Percentiles rank a stretch among this genome's conserved stretches.
Conservation (phyloP, 176 grass and related monocot species). For the Bothriochloa decipiens region DNA sequence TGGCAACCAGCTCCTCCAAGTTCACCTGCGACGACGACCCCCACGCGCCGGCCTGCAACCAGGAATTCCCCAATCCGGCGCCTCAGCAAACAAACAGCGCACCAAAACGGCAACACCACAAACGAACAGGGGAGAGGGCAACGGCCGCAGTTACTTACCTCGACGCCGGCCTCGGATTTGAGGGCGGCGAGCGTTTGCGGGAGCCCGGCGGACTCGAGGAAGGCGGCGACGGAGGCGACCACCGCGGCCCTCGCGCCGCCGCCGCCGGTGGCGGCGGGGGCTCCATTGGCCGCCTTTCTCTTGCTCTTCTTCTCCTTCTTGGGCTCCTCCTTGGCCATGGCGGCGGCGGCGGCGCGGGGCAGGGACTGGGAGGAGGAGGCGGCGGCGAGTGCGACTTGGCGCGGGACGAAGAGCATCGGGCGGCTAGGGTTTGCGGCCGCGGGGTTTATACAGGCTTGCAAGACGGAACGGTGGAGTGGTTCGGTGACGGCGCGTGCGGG, state of each 20-base stretch:
- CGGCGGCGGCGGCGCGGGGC: background rate
- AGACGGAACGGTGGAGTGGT: too few relatives aligned
- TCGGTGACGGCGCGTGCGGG: too few relatives aligned
- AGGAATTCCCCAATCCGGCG: background rate
- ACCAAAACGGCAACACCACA: background rate
- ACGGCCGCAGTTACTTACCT: constrained; percentile 35
- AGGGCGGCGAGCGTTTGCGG: constrained; percentile 62
- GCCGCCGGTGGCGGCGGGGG: constrained; percentile 10
- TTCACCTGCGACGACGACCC: constrained; percentile 55
- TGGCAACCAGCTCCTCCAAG: constrained; percentile 58
- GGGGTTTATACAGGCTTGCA: constrained; percentile 35
- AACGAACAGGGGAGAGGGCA: background rate
- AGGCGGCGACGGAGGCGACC: constrained; percentile 70
- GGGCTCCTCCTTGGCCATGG: constrained; percentile 52
- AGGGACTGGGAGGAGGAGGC: background rate
- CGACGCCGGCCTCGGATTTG: constrained; percentile 63
- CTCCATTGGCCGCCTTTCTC: constrained; percentile 38
- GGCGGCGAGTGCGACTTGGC: constrained; percentile 56
- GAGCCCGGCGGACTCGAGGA: constrained; percentile 70
- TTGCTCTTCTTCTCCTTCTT: constrained; percentile 64
- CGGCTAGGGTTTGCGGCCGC: constrained; percentile 39
- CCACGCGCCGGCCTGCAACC: constrained; percentile 53
- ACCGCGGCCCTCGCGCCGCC: constrained; percentile 33
- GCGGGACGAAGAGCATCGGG: constrained; percentile 70
- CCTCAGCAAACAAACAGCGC: background rate